Percentiles rank a stretch among this genome's conserved stretches.
These are phyloP conservation scores for Teratosphaeria viscida DNA, from an alignment of 2,329 filamentous ascomycete genomes.

Conservation along the genomic window DNA sequence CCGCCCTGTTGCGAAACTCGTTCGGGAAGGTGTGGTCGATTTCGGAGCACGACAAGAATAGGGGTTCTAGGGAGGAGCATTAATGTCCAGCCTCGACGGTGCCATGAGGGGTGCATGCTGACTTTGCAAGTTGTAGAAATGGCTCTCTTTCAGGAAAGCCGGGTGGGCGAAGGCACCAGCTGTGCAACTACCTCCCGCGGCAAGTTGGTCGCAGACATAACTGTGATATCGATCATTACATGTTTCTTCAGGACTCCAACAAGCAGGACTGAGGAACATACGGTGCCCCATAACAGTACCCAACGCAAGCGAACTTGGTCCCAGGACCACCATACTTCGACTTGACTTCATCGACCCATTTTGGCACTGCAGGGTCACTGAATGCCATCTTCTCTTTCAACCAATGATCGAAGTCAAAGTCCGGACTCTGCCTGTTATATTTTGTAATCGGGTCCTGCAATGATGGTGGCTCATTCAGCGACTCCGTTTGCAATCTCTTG, in stretches of 20 bases:
- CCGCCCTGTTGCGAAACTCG: conserved; percentile 29
- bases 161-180: conserved; percentile 44
- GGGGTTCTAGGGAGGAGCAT: conserved; percentile 20
- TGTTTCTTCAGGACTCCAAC: neutral
- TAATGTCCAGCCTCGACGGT: neutral
- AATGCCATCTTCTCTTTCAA: conserved; percentile 6
- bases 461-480: neutral
- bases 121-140: conserved; percentile 33
- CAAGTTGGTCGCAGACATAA: conserved; percentile 25
- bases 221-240: neutral
- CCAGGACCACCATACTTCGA: conserved; percentile 6
- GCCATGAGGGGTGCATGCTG: conserved; percentile 3
- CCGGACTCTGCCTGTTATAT: conserved; percentile 8
- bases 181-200: conserved; percentile 23
- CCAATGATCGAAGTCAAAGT: conserved; percentile 12
- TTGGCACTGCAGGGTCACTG: conserved; percentile 5
- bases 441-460: conserved; percentile 8
- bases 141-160: conserved; percentile 38
- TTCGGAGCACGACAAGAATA: conserved; percentile 39
- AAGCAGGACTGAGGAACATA: conserved; percentile 28
- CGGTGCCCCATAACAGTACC: conserved; percentile 29
- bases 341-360: conserved; percentile 10
- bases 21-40: conserved; percentile 36
- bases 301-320: conserved; percentile 10
- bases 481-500: neutral